A percentile compares a stretch with the other conserved stretches of the same genome.
These are phyloP conservation scores for Sarcodon aspratus DNA, from an alignment of 768 basidiomycete genomes.

Conservation along the genomic window DNA sequence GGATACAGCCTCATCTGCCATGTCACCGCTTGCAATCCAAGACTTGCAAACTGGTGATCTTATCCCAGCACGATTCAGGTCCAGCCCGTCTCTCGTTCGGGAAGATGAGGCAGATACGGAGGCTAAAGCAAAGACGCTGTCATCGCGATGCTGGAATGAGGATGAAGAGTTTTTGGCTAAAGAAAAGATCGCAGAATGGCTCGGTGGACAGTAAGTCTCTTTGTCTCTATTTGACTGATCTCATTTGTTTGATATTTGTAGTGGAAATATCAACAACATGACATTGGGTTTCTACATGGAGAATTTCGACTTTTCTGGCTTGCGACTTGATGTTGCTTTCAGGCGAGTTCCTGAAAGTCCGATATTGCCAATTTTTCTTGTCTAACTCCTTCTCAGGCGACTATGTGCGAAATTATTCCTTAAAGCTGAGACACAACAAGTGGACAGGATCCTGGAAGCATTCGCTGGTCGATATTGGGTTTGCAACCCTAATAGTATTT, in stretches of 20 bases:
- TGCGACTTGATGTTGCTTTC: slow-evolving; percentile 84
- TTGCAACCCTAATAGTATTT: slow-evolving; percentile 74
- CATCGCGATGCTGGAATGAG: slow-evolving; percentile 73
- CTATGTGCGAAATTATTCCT: slow-evolving; percentile 88
- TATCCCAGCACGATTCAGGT: slow-evolving; percentile 30
- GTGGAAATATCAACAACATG: slow-evolving; percentile 64
- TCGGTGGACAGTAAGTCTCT: slow-evolving; percentile 79
- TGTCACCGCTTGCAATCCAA: slow-evolving; percentile 33
- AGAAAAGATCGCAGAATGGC: slow-evolving; percentile 94
- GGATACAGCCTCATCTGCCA: slow-evolving; percentile 11
- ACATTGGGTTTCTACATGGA: slow-evolving; percentile 76
- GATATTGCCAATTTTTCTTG: background rate
- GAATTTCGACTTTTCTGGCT: slow-evolving; percentile 75
- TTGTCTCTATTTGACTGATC: background rate
- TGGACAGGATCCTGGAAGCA: slow-evolving; percentile 89
- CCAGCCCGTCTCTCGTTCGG: slow-evolving; percentile 25
- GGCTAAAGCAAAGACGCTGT: slow-evolving; percentile 56
- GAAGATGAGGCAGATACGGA: slow-evolving; percentile 53
- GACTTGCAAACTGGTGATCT: slow-evolving; percentile 47
- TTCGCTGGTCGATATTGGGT: slow-evolving; percentile 89
- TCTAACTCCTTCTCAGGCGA: slow-evolving; percentile 34
- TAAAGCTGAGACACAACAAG: slow-evolving; percentile 95
- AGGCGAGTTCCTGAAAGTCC: slow-evolving; percentile 31
- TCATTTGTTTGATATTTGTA: slow-evolving; percentile 18
- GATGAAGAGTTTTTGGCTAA: slow-evolving; percentile 75